These are phyloP conservation scores for Bipolaris sorokiniana DNA, from an alignment of 2,329 filamentous ascomycete genomes.

Conservation along the genomic window DNA sequence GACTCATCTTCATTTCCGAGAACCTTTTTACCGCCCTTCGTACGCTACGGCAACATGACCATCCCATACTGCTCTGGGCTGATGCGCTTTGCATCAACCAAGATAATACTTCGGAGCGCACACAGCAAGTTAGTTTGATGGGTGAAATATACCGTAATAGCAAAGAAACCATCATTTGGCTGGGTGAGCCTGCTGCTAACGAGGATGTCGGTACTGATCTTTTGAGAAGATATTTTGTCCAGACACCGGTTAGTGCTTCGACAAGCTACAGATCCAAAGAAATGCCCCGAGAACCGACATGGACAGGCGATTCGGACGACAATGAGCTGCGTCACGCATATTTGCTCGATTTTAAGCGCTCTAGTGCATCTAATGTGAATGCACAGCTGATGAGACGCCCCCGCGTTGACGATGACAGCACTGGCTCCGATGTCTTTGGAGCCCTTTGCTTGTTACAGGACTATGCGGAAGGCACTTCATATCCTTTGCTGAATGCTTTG, in stretches of 20 bases:
- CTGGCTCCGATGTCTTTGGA: slow-evolving; percentile 23
- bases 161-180: slow-evolving; percentile 11
- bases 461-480: slow-evolving; percentile 16
- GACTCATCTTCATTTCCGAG: slow-evolving; percentile 13
- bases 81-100: slow-evolving; percentile 15
- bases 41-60: slow-evolving; percentile 14
- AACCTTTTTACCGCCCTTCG: slow-evolving; percentile 23
- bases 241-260: no score
- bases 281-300: not conserved
- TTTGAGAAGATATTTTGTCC: not conserved
- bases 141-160: slow-evolving; percentile 13
- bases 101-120: slow-evolving; percentile 5
- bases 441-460: slow-evolving; percentile 28
- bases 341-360: not conserved
- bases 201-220: not conserved
- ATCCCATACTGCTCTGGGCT: slow-evolving; percentile 3
- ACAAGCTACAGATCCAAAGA: no score
- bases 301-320: slow-evolving; percentile 6
- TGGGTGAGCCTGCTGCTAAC: slow-evolving; percentile 1
- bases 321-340: not conserved
- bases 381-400: not conserved
- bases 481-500: slow-evolving; percentile 8
- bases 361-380: not conserved
- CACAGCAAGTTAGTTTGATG: slow-evolving; percentile 12
- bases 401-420: not conserved